Conservation (phyloP, 768 basidiomycete genomes). For the Mrakia gelida region DNA sequence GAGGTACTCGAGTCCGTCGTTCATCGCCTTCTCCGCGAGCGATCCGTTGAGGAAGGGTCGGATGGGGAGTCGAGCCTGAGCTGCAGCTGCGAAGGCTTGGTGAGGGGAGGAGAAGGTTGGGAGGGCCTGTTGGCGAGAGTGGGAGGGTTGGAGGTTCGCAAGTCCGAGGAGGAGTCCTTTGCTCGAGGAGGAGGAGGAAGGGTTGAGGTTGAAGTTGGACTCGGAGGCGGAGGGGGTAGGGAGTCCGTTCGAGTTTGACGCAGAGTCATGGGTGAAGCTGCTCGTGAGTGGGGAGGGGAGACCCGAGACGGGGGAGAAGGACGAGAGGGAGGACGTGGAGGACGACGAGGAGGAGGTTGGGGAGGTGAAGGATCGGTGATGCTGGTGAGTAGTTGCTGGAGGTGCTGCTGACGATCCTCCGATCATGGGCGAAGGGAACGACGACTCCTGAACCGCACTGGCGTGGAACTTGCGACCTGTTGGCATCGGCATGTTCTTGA, state of each 20-base stretch:
- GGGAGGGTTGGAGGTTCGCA: conserved; percentile 7
- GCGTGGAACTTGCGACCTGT: not conserved
- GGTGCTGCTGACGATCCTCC: not conserved
- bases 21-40: not conserved
- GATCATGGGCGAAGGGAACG: not conserved
- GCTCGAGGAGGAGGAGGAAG: not conserved
- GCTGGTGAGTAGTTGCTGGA: not conserved
- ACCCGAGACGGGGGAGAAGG: conserved; percentile 18
- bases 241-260: not conserved
- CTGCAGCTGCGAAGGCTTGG: conserved; percentile 14
- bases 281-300: conserved; percentile 18
- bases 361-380: conserved; percentile 18
- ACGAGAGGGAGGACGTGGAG: conserved; percentile 23
- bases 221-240: not conserved
- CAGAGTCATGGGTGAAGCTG: not conserved
- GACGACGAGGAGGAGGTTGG: conserved; percentile 23
- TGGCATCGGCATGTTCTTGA: conserved; percentile 28
- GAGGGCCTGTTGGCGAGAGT: not conserved
- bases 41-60: not conserved
- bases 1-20: conserved; percentile 16
- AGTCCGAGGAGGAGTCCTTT: conserved; percentile 8
- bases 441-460: not conserved
- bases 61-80: not conserved
- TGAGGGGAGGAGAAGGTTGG: conserved; percentile 1
- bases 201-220: not conserved